Evolutionary conservation across 179 eudicot genomes (phyloP).

Genomic region (Drosera spatulata): DNA sequence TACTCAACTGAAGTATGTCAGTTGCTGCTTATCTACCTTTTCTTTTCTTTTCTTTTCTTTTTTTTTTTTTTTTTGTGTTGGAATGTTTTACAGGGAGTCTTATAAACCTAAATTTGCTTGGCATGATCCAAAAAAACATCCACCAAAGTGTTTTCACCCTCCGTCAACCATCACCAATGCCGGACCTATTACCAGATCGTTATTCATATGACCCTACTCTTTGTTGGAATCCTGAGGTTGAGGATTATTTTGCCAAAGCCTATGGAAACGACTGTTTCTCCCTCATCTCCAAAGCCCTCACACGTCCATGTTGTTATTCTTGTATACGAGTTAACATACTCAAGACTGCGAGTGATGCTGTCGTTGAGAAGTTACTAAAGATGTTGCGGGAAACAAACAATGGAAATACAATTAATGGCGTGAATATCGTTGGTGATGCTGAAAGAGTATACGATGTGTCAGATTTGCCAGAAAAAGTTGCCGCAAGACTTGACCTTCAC

Average conservation of each 20-base stretch:
- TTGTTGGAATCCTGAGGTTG: conserved; percentile 69
- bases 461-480: background rate
- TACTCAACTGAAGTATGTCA: too few relatives aligned
- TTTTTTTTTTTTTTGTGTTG: background rate
- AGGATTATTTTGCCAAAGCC: conserved; percentile 70
- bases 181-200: conserved; percentile 49
- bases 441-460: background rate
- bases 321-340: conserved; percentile 81
- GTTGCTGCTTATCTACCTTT: too few relatives aligned
- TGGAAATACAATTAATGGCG: conserved; percentile 9
- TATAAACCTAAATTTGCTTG: conserved; percentile 9
- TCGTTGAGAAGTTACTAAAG: conserved; percentile 47
- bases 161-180: conserved; percentile 11
- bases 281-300: conserved; percentile 64
- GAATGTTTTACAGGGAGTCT: conserved; percentile 2
- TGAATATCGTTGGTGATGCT: conserved; percentile 4
- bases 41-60: too few relatives aligned
- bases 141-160: conserved; percentile 17
- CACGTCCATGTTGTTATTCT: conserved; percentile 83
- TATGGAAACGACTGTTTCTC: conserved; percentile 72
- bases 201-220: conserved; percentile 57
- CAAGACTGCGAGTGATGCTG: conserved; percentile 57
- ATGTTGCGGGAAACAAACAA: conserved; percentile 24
- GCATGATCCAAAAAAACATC: conserved; percentile 25
- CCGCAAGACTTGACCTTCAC: conserved; percentile 5